phyloP scores from a whole-genome alignment of 371 early-diverging fungal species.

The Mortierella sp. region DNA sequence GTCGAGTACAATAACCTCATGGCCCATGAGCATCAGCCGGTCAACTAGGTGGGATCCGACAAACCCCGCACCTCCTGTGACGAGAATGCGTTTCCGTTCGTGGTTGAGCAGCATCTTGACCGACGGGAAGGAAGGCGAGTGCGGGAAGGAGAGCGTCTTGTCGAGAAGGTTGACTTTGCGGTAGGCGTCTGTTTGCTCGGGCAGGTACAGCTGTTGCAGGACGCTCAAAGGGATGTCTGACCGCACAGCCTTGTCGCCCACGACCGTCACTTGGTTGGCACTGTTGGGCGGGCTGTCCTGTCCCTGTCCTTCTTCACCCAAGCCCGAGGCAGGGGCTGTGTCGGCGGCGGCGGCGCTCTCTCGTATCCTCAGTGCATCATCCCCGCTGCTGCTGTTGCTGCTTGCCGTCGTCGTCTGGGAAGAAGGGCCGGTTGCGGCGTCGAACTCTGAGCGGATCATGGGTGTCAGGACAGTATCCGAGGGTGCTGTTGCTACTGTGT shows the following conservation, averaged over 20 bases:
- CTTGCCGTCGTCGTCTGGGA: background rate
- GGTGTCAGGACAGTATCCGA: background rate
- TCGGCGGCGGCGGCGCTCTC: background rate
- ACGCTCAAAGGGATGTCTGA: constrained; percentile 39
- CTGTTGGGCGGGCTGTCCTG: background rate
- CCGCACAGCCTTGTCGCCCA: constrained; percentile 49
- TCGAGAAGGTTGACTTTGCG: constrained; percentile 35
- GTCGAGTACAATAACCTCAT: constrained; percentile 88
- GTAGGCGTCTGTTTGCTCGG: constrained; percentile 24
- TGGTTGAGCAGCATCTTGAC: constrained; percentile 66
- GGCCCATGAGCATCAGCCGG: constrained; percentile 89
- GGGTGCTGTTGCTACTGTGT: background rate
- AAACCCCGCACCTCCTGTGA: constrained; percentile 94
- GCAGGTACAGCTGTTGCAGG: constrained; percentile 51
- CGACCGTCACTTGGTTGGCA: constrained; percentile 29
- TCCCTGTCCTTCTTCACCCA: background rate
- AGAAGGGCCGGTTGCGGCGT: background rate
- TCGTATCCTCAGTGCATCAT: constrained; percentile 8
- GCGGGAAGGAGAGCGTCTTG: constrained; percentile 64
- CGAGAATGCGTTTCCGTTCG: constrained; percentile 83
- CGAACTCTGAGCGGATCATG: constrained; percentile 1
- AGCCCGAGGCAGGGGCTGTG: background rate
- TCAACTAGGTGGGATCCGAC: constrained; percentile 92
- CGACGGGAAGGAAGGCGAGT: constrained; percentile 64
- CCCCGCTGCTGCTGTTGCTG: background rate